phyloP scores from a whole-genome alignment of 2,329 filamentous ascomycete species.

The Graphiopsis chlorocephala region DNA sequence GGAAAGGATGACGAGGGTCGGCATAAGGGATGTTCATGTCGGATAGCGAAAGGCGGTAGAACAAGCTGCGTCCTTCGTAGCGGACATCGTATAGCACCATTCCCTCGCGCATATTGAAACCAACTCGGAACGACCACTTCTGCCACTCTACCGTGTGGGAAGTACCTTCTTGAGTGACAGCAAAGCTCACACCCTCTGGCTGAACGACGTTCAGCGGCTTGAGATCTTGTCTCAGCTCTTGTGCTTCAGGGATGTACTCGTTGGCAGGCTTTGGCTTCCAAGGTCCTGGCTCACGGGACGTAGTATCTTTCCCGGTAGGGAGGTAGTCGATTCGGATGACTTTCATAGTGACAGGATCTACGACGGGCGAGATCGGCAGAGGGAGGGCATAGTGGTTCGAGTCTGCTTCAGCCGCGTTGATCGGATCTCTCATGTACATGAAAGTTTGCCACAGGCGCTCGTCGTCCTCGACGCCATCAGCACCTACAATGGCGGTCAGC shows the following conservation, averaged over 20 bases:
- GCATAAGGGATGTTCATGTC: conserved; percentile 66
- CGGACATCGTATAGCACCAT: conserved; percentile 65
- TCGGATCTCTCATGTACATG: conserved; percentile 63
- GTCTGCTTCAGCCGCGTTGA: conserved; percentile 58
- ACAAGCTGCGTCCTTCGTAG: conserved; percentile 54
- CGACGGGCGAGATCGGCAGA: conserved; percentile 64
- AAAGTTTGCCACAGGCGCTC: conserved; percentile 61
- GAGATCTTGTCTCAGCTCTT: conserved; percentile 41
- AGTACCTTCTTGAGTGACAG: conserved; percentile 47
- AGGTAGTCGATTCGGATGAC: conserved; percentile 68
- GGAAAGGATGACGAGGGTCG: conserved; percentile 65
- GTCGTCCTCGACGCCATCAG: conserved; percentile 49
- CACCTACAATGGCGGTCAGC: conserved; percentile 25
- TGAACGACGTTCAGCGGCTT: conserved; percentile 74
- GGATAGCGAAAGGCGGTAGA: conserved; percentile 64
- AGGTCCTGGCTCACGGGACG: conserved; percentile 53
- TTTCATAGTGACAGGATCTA: conserved; percentile 61
- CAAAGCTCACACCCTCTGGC: conserved; percentile 66
- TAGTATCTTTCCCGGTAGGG: conserved; percentile 64
- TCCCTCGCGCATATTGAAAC: conserved; percentile 63
- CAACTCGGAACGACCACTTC: conserved; percentile 62
- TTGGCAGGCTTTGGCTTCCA: conserved; percentile 59
- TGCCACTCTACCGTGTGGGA: conserved; percentile 60
- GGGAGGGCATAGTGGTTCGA: conserved; percentile 69
- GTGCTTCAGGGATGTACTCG: conserved; percentile 63